These are phyloP conservation scores for Calocybe indica DNA, from an alignment of 768 basidiomycete species.

Conservation along the genomic window DNA sequence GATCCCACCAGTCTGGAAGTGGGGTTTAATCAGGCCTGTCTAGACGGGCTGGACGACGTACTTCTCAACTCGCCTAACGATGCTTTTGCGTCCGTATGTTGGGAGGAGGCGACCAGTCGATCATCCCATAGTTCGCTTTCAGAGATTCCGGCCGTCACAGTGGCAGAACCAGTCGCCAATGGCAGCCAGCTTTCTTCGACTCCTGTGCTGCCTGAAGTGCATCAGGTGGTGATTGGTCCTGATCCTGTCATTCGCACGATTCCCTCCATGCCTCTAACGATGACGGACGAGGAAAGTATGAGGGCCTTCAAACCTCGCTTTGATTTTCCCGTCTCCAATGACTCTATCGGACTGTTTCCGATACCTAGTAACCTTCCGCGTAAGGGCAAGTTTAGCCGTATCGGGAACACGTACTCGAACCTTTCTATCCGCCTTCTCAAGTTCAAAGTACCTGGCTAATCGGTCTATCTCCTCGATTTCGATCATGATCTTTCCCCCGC, in stretches of 20 bases:
- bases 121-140: not conserved
- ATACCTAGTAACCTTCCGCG: slow-evolving; percentile 9
- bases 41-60: slow-evolving; percentile 32
- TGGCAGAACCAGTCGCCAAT: too few species aligned
- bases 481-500: too few species aligned
- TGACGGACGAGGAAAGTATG: slow-evolving; percentile 10
- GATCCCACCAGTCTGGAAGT: slow-evolving; percentile 31
- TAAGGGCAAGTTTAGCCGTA: slow-evolving; percentile 13
- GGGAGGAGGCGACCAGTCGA: slow-evolving; percentile 19
- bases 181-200: too few species aligned
- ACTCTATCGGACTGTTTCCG: slow-evolving; percentile 23
- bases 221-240: too few species aligned
- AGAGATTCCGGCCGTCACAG: too few species aligned
- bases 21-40: slow-evolving; percentile 30
- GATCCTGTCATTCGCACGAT: too few species aligned
- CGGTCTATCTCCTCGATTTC: too few species aligned
- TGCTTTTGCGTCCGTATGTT: slow-evolving; percentile 31
- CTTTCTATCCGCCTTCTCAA: slow-evolving; percentile 13
- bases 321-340: slow-evolving; percentile 14
- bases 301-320: slow-evolving; percentile 16
- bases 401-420: slow-evolving; percentile 19
- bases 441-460: too few species aligned
- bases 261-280: not conserved
- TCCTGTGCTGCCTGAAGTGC: too few species aligned
- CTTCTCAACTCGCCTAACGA: slow-evolving; percentile 28